These are phyloP conservation scores for Penicillium brasilianum DNA, from an alignment of 2,329 filamentous ascomycete genomes.

Conservation along the genomic window DNA sequence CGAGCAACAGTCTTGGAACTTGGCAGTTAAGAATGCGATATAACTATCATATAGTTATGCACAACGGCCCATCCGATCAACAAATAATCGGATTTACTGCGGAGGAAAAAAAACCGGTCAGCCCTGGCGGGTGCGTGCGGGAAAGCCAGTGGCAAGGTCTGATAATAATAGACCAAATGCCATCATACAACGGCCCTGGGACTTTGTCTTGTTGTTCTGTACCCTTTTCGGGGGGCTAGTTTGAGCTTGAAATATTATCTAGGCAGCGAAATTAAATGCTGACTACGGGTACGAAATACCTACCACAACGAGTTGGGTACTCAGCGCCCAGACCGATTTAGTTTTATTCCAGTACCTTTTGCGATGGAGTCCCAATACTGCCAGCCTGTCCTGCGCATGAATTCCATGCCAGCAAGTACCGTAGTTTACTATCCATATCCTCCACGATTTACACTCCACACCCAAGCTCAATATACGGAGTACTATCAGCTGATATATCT, in stretches of 20 bases:
- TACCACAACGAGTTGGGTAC: not conserved
- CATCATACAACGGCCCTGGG: not conserved
- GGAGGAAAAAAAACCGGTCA: no score
- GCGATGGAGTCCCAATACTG: not conserved
- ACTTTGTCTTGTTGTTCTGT: not conserved
- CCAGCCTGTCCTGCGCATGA: not conserved
- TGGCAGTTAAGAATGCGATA: not conserved
- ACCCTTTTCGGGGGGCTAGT: not conserved
- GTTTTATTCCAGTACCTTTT: not conserved
- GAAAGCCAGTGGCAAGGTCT: slow-evolving; percentile 17
- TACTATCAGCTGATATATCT: not conserved
- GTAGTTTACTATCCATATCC: not conserved
- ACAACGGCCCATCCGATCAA: no score
- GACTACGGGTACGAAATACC: not conserved
- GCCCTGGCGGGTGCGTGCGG: slow-evolving; percentile 12
- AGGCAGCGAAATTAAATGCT: slow-evolving; percentile 12
- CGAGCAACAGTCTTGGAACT: not conserved
- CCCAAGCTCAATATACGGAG: not conserved
- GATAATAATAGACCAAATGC: slow-evolving; percentile 12
- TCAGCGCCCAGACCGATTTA: not conserved
- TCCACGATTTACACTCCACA: not conserved
- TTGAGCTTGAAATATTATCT: not conserved
- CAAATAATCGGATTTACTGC: no score
- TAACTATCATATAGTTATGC: no score
- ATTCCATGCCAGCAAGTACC: not conserved